Evolutionary conservation across 257 asterid genomes (phyloP), one percentile per base, ranked within the genome.

Genomic region (Verbascum thapsus): DNA sequence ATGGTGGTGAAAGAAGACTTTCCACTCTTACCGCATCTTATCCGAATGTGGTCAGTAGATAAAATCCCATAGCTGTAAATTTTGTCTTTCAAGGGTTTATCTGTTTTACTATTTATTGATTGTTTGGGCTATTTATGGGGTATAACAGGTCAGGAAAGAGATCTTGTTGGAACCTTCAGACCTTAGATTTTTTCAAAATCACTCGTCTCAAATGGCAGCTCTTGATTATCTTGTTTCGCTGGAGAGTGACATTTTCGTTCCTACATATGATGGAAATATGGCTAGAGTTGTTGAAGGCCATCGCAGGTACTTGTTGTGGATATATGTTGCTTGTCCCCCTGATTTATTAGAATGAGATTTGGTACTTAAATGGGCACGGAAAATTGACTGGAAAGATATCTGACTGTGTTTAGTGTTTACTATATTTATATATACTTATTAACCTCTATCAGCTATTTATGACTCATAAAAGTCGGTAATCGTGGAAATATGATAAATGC

Each of bases 241-340:
- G 47, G 96, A 94, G 80, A 94, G 99, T 56, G 95, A 94, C 71
- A 84, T 90, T 51, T 94, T 90, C 72, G 90, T 86, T 63, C 99
- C 98, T 47, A 94, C 99, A 5, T 94, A 94, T 58, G 97, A 90
- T 57, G 99, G 99, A 47, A 94, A 94, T 74, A 94, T 94, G 99
- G 99, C 99, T 58, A 94, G 87, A 84, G 97, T 94, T 53, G 99
- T 94, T 51, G 99, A 90, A 88, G 99, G 99, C 17, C 97, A 90
- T 75, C 95, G 98, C 71, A 90, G 99, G 99, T 87, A 80, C 50
- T 66, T 39, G 30, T 53, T 0, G 56, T 10, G 9, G 7, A 44
- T 63, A 43, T 20, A 30, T 10, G 34, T 53, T 7, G 4, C 32
- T 13, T 10, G 4, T 37, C 40, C 49, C 51, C 60, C 6, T 8